Conservation (phyloP, 73 alveolate species). For the Tetrahymena malaccensis region DNA sequence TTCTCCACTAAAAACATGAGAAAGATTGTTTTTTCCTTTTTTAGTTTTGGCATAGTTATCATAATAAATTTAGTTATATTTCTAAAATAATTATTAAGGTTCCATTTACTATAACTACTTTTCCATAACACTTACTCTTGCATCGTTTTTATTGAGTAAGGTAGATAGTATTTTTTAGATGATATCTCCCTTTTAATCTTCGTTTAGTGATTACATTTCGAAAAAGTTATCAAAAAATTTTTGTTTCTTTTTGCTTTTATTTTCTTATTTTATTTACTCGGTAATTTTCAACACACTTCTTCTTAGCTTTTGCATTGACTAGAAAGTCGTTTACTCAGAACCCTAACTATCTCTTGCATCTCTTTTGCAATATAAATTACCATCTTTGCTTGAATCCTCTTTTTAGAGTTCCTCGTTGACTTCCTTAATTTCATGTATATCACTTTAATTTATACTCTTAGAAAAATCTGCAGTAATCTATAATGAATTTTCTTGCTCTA, state of each 20-base stretch:
- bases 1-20: not conserved
- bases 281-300: not conserved
- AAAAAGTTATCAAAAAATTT: too few relatives aligned
- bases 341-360: not conserved
- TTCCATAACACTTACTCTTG: not conserved
- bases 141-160: not conserved
- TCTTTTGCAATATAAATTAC: too few relatives aligned
- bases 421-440: not conserved
- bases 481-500: not conserved
- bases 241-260: not conserved
- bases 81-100: not conserved
- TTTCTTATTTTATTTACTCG: not conserved
- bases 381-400: not conserved
- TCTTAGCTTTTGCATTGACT: not conserved
- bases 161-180: not conserved
- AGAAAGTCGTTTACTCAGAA: not conserved
- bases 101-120: not conserved
- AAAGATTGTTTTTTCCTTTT: not conserved
- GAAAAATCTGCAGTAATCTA: not conserved
- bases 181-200: not conserved
- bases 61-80: not conserved
- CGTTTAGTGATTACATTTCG: not conserved
- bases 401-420: not conserved
- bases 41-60: not conserved
- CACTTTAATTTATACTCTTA: not conserved